Evolutionary conservation across 2,329 filamentous ascomycete genomes (phyloP).

Genomic region (Trichoderma breve): DNA sequence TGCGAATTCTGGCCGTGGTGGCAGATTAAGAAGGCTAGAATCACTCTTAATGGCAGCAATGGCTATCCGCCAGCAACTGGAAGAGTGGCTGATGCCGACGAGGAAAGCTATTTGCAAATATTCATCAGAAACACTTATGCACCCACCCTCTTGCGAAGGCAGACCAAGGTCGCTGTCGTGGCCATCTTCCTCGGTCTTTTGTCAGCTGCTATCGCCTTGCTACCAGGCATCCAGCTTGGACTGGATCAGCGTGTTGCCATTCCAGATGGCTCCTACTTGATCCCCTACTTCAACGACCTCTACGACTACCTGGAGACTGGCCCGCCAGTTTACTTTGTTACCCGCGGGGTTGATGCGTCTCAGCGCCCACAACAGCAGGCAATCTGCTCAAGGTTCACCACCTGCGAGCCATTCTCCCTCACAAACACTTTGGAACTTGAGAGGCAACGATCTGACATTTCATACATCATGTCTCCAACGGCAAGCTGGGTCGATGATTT

Average conservation of each 20-base stretch:
- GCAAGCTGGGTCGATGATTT: conserved; percentile 98
- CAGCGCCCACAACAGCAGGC: conserved; percentile 74
- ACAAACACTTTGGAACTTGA: conserved; percentile 92
- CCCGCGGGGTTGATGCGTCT: conserved; percentile 75
- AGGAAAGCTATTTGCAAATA: conserved; percentile 78
- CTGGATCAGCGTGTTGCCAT: conserved; percentile 94
- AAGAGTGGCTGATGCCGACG: conserved; percentile 69
- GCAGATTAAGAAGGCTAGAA: conserved; percentile 70
- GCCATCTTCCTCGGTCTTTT: conserved; percentile 84
- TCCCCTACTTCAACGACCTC: conserved; percentile 93
- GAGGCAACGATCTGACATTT: conserved; percentile 81
- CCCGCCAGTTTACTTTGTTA: conserved; percentile 95
- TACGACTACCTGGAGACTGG: conserved; percentile 90
- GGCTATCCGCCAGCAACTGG: conserved; percentile 54
- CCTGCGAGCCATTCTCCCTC: conserved; percentile 79
- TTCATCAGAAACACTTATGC: conserved; percentile 93
- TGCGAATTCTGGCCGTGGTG: conserved; percentile 92
- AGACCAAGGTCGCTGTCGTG: conserved; percentile 73
- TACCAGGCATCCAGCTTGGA: conserved; percentile 82
- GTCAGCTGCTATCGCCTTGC: conserved; percentile 76
- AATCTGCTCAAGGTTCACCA: conserved; percentile 86
- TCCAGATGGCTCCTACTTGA: conserved; percentile 89
- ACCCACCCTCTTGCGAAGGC: conserved; percentile 74
- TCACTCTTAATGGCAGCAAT: conserved; percentile 59
- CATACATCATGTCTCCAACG: conserved; percentile 82